Percentiles rank a stretch among this genome's conserved stretches.
These are phyloP conservation scores for Hortiboletus campestris DNA, from an alignment of 768 basidiomycete genomes.

Conservation along the genomic window DNA sequence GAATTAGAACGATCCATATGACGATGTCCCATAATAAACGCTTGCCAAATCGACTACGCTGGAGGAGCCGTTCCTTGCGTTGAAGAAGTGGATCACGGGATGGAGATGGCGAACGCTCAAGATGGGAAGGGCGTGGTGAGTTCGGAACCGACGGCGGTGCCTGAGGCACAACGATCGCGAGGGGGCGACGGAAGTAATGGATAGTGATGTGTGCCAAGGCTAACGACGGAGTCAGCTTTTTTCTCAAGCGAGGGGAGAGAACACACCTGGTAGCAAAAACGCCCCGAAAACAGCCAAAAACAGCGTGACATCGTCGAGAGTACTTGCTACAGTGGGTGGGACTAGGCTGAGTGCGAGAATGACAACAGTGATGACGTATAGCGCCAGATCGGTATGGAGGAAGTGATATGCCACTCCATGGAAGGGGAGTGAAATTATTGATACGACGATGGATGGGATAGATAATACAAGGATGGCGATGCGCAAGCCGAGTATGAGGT, in stretches of 20 bases:
- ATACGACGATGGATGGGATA: constrained; percentile 58
- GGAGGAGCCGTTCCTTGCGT: constrained; percentile 82
- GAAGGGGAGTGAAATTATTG: constrained; percentile 51
- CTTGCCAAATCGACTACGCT: constrained; percentile 66
- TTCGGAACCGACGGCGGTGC: constrained; percentile 28
- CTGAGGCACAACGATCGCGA: constrained; percentile 77
- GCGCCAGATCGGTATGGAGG: constrained; percentile 44
- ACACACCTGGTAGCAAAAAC: constrained; percentile 61
- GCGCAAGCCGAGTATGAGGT: constrained; percentile 38
- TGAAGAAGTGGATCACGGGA: constrained; percentile 71
- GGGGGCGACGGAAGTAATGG: constrained; percentile 81
- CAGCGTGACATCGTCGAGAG: constrained; percentile 49
- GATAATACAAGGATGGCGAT: constrained; percentile 54
- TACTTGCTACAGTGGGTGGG: constrained; percentile 36
- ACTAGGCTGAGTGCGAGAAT: constrained; percentile 47
- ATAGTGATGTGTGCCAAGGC: constrained; percentile 77
- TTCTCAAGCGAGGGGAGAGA: neutral
- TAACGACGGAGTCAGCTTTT: constrained; percentile 16
- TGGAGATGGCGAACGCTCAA: constrained; percentile 25
- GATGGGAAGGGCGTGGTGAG: constrained; percentile 20
- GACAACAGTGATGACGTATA: constrained; percentile 40
- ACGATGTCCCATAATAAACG: constrained; percentile 83
- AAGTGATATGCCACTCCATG: constrained; percentile 41
- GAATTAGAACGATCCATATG: constrained; percentile 70
- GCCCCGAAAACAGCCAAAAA: constrained; percentile 53